These are phyloP conservation scores for Ustilago tritici DNA, from an alignment of 1,284 basidiomycete species.

Conservation along the genomic window DNA sequence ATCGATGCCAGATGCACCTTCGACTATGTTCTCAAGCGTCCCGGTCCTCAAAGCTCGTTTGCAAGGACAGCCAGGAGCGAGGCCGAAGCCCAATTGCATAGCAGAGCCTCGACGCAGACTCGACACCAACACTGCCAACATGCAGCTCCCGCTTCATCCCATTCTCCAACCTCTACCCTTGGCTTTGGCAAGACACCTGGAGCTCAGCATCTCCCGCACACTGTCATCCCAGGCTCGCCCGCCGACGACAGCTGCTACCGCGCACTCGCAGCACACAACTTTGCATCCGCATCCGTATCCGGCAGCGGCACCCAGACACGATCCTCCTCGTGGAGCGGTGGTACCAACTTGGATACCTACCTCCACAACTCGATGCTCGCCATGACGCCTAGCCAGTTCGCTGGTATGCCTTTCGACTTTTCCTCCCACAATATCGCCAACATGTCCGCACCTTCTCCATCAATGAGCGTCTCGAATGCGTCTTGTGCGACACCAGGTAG, in stretches of 20 bases:
- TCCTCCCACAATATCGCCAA: constrained; percentile 27
- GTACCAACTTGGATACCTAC: constrained; percentile 41
- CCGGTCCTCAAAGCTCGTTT: constrained; percentile 54
- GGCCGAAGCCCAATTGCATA: constrained; percentile 15
- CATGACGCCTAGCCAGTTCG: constrained; percentile 37
- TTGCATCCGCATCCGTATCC: constrained; percentile 2
- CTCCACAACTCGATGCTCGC: constrained; percentile 43
- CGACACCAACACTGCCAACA: constrained; percentile 3
- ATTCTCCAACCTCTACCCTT: constrained; percentile 19
- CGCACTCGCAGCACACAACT: constrained; percentile 30
- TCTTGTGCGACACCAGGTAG: constrained; percentile 36
- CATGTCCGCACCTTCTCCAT: constrained; percentile 23
- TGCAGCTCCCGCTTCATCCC: constrained; percentile 5
- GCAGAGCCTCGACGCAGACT: constrained; percentile 1
- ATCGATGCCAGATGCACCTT: constrained; percentile 55
- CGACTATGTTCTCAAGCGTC: constrained; percentile 54
- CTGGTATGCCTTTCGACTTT: constrained; percentile 34
- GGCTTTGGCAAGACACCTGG: constrained; percentile 20
- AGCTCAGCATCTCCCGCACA: constrained; percentile 12
- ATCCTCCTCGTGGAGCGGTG: constrained; percentile 37
- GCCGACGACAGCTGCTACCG: constrained; percentile 41
- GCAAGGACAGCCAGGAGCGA: constrained; percentile 41
- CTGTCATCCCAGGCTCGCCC: constrained; percentile 6
- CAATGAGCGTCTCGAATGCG: constrained; percentile 27
- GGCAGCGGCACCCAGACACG: constrained; percentile 29